These are phyloP conservation scores for Coniferiporia weirii DNA, from an alignment of 1,284 basidiomycete genomes.

Conservation along the genomic window DNA sequence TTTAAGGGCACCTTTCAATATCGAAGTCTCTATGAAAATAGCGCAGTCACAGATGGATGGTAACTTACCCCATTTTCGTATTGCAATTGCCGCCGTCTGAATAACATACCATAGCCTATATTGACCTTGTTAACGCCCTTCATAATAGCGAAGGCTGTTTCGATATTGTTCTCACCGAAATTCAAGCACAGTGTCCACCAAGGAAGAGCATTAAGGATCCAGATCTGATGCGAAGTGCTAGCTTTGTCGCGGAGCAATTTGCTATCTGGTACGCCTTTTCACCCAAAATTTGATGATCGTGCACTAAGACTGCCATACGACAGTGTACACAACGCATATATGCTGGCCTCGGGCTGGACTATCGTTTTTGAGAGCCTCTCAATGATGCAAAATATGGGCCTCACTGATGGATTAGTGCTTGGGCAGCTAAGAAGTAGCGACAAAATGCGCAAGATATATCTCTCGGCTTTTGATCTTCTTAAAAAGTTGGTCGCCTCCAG, in stretches of 20 bases:
- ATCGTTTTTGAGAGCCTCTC: constrained; percentile 52
- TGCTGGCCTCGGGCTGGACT: constrained; percentile 72
- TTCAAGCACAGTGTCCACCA: constrained; percentile 43
- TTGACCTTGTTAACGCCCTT: constrained; percentile 62
- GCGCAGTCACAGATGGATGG: constrained; percentile 67
- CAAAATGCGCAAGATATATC: constrained; percentile 50
- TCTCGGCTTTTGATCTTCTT: constrained; percentile 60
- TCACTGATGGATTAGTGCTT: constrained; percentile 48
- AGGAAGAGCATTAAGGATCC: constrained; percentile 26
- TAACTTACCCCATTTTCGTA: constrained; percentile 28
- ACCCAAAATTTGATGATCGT: not conserved
- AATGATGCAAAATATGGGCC: constrained; percentile 45
- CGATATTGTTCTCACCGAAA: constrained; percentile 47
- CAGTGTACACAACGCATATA: constrained; percentile 73
- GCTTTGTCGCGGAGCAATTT: constrained; percentile 50
- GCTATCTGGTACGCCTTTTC: constrained; percentile 45
- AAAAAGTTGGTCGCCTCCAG: constrained; percentile 49
- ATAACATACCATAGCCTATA: constrained; percentile 38
- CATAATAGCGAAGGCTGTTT: constrained; percentile 58
- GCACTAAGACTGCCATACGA: not conserved
- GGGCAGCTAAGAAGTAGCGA: constrained; percentile 44
- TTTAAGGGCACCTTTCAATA: constrained; percentile 54
- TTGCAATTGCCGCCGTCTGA: not conserved
- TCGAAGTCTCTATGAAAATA: constrained; percentile 58
- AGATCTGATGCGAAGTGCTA: constrained; percentile 37